Percentiles rank a stretch among this genome's conserved stretches.
These are phyloP conservation scores for Phoma sp. DNA, from an alignment of 2,329 filamentous ascomycete genomes.

Conservation along the genomic window DNA sequence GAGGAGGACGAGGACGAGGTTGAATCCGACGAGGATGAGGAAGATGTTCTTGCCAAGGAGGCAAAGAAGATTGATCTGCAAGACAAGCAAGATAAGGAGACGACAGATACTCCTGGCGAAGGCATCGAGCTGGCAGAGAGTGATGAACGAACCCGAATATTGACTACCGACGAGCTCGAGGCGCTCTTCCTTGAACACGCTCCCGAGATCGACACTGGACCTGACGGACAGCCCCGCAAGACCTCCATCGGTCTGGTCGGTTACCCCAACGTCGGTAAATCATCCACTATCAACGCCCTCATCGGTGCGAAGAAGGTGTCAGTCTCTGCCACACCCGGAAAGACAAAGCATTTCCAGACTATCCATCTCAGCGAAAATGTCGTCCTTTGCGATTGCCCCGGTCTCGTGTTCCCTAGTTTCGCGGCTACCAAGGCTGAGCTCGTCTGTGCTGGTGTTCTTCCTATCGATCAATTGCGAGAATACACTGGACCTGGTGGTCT, in stretches of 20 bases:
- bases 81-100: constrained; percentile 51
- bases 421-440: constrained; percentile 95
- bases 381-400: constrained; percentile 95
- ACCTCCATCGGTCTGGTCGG: constrained; percentile 92
- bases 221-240: constrained; percentile 65
- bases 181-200: constrained; percentile 82
- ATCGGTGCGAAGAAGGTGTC: constrained; percentile 98
- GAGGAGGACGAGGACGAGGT: constrained; percentile 53
- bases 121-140: constrained; percentile 45
- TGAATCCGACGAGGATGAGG: constrained; percentile 52
- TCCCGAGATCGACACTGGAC: constrained; percentile 62
- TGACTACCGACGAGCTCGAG: constrained; percentile 93
- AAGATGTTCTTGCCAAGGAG: constrained; percentile 52
- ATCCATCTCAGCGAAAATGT: constrained; percentile 91
- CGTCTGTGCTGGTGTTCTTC: constrained; percentile 91
- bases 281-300: constrained; percentile 98
- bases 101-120: constrained; percentile 47
- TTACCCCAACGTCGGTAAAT: constrained; percentile 99
- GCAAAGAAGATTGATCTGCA: constrained; percentile 56
- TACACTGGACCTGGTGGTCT: constrained; percentile 86
- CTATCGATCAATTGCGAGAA: constrained; percentile 95
- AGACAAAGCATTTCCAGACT: constrained; percentile 99
- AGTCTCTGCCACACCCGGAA: constrained; percentile 94
- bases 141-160: constrained; percentile 69
- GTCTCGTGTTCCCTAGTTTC: constrained; percentile 98